phyloP scores from a whole-genome alignment of 495 filamentous ascomycete species.

The Penicillium bialowiezense region DNA sequence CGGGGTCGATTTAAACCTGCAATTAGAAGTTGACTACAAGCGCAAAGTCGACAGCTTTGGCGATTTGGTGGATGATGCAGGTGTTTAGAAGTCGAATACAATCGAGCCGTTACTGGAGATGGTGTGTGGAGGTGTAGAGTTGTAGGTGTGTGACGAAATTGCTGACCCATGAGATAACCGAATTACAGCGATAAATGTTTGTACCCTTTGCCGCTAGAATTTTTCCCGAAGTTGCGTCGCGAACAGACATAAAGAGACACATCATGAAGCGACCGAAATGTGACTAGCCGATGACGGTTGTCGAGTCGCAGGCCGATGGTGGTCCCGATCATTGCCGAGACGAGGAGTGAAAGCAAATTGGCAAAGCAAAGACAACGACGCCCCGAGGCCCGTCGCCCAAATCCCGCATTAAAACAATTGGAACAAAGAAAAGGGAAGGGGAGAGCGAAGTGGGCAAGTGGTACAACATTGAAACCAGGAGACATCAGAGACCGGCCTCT shows the following conservation, averaged over 20 bases:
- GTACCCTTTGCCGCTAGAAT: constrained; percentile 42
- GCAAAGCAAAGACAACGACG: constrained; percentile 33
- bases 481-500: constrained; percentile 8
- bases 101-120: constrained; percentile 49
- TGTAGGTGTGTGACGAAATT: constrained; percentile 40
- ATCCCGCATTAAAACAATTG: constrained; percentile 38
- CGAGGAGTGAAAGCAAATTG: constrained; percentile 33
- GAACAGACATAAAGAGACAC: constrained; percentile 41
- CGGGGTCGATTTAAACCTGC: constrained; percentile 7
- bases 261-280: constrained; percentile 41
- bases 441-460: constrained; percentile 9
- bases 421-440: constrained; percentile 12
- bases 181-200: constrained; percentile 52
- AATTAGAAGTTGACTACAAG: constrained; percentile 33
- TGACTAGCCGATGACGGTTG: constrained; percentile 31
- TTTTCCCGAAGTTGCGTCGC: constrained; percentile 41
- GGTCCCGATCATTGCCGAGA: constrained; percentile 20
- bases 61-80: constrained; percentile 23
- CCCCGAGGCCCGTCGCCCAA: constrained; percentile 36
- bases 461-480: constrained; percentile 10
- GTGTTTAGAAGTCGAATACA: constrained; percentile 39
- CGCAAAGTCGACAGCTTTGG: constrained; percentile 36
- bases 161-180: constrained; percentile 49
- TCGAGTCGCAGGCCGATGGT: constrained; percentile 29
- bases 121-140: constrained; percentile 26